Evolutionary conservation across 805 yeast species (phyloP).

Genomic region (Saccharomycopsis capsularis): DNA sequence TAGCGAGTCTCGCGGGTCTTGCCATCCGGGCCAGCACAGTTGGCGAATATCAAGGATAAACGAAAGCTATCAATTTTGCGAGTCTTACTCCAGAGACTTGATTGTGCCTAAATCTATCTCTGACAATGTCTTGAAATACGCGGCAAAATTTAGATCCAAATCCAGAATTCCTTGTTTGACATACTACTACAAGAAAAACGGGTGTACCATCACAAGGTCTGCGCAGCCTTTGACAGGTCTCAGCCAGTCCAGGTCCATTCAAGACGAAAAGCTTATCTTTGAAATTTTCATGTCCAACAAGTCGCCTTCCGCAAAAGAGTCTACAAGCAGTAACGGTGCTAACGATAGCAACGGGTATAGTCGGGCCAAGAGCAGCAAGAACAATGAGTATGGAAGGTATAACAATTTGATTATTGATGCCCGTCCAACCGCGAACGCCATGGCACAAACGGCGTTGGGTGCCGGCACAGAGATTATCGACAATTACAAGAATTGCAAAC

Average conservation of each 20-base stretch:
- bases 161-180: slow-evolving; percentile 75
- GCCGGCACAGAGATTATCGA: slow-evolving; percentile 97
- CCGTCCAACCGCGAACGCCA: slow-evolving; percentile 87
- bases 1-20: background rate
- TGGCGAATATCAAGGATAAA: slow-evolving; percentile 77
- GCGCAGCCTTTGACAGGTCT: slow-evolving; percentile 91
- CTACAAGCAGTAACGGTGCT: background rate
- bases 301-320: slow-evolving; percentile 1
- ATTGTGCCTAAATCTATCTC: slow-evolving; percentile 73
- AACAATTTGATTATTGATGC: slow-evolving; percentile 80
- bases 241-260: slow-evolving; percentile 79
- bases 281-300: slow-evolving; percentile 66
- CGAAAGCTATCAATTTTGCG: slow-evolving; percentile 54
- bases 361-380: background rate
- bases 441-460: slow-evolving; percentile 94
- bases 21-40: slow-evolving; percentile 23
- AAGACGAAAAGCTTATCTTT: slow-evolving; percentile 76
- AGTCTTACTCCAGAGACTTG: slow-evolving; percentile 64
- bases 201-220: slow-evolving; percentile 78
- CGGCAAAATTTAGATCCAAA: slow-evolving; percentile 81
- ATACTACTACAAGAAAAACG: slow-evolving; percentile 62
- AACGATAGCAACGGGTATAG: background rate
- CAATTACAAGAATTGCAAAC: slow-evolving; percentile 58
- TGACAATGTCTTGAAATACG: slow-evolving; percentile 76
- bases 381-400: slow-evolving; percentile 29